Conservation (phyloP, 2,329 filamentous ascomycete genomes). For the Fusarium mundagurra region DNA sequence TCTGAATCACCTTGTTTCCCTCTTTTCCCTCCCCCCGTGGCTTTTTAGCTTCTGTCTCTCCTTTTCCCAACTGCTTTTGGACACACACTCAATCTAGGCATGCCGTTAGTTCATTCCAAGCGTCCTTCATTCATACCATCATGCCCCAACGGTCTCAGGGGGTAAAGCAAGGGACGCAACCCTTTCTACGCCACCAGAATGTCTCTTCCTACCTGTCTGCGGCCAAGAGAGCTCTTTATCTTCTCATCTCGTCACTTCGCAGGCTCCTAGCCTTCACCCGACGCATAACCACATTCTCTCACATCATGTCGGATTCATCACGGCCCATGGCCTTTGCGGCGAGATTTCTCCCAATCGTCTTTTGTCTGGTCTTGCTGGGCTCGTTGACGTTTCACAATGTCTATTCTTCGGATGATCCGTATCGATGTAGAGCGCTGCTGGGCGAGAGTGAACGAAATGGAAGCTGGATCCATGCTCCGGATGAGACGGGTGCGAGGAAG, state of each 20-base stretch:
- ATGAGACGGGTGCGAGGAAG: constrained; percentile 40
- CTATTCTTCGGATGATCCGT: constrained; percentile 52
- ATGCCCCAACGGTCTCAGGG: constrained; percentile 9
- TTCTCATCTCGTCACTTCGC: not conserved
- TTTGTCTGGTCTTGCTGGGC: constrained; percentile 30
- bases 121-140: not conserved
- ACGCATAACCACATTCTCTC: not conserved
- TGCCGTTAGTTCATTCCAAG: not conserved
- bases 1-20: not conserved
- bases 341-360: constrained; percentile 31
- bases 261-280: not conserved
- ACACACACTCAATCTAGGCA: not conserved
- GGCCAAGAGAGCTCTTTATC: not conserved
- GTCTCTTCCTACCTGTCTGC: not conserved
- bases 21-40: not conserved
- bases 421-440: constrained; percentile 61
- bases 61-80: not conserved
- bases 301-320: constrained; percentile 23
- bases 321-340: constrained; percentile 11
- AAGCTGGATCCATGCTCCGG: constrained; percentile 56
- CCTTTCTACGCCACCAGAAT: not conserved
- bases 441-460: constrained; percentile 52
- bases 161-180: not conserved
- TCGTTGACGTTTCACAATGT: constrained; percentile 27
- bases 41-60: not conserved